Conservation (phyloP, 495 filamentous ascomycete species). For the Ramalina intermedia region DNA sequence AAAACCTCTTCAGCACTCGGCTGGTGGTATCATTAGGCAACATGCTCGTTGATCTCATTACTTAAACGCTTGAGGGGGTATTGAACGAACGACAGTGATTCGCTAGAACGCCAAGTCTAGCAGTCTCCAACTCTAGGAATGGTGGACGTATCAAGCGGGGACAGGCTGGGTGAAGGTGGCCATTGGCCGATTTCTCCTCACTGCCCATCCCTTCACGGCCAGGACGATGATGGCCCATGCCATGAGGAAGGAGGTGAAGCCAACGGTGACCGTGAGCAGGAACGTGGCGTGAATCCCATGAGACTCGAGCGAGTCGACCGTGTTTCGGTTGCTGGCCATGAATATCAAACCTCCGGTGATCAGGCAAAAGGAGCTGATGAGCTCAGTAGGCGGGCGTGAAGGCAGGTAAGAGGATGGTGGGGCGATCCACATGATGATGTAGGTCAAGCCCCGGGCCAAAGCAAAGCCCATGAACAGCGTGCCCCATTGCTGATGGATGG, state of each 20-base stretch:
- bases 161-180: background rate
- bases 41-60: too few relatives aligned
- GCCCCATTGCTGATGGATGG: conserved; percentile 94
- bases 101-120: too few relatives aligned
- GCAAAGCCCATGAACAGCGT: conserved; percentile 70
- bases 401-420: conserved; percentile 78
- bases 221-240: conserved; percentile 65
- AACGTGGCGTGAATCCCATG: conserved; percentile 74
- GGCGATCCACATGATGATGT: conserved; percentile 62
- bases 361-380: conserved; percentile 73
- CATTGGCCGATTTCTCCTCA: conserved; percentile 12
- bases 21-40: too few relatives aligned
- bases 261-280: conserved; percentile 80
- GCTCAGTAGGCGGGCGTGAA: conserved; percentile 78
- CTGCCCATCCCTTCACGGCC: conserved; percentile 83
- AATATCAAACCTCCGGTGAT: conserved; percentile 81
- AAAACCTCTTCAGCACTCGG: too few relatives aligned
- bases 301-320: conserved; percentile 60
- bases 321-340: conserved; percentile 74
- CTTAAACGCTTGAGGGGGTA: too few relatives aligned
- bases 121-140: too few relatives aligned
- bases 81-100: too few relatives aligned
- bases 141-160: too few relatives aligned
- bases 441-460: conserved; percentile 63
- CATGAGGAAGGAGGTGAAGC: conserved; percentile 71